Base-by-base conservation (phyloP, 83 land plant genomes). In the Picea mariana region DNA sequence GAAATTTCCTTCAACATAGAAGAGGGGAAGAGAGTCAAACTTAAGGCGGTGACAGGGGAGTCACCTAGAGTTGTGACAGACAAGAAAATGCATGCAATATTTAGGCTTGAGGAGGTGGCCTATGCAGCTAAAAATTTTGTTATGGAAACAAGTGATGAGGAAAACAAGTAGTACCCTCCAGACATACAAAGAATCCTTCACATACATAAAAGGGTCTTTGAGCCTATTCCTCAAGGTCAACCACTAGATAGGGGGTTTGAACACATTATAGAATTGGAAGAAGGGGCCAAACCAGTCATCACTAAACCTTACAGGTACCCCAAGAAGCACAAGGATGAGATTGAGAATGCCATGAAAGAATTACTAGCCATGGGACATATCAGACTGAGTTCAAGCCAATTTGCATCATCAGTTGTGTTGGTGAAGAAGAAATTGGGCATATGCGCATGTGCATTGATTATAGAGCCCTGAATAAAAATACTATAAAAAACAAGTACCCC, bases 391-490 rank as follows among this genome's bases (percentile, higher is more conserved):
- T 67, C 55, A 11, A 62, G 69, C 44, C 84, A 78, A 3, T 86
- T 73, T 65, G 80, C 82, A 6, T 17, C 64, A 4, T 82, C 64
- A 0, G 63, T 75, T 0, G 23, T 83, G 23, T 26, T 86, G 23
- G 83, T 80, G 55, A 49, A 58, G 38, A 83, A 86, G 75, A 83
- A 83, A 34, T 86, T 44, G 31, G 44, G 5, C 55, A n/a, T n/a
- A 79, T 63, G 67, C 1, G 76, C 2, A 38, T 82, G 11, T 86
- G 86, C 42, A 66, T 83, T 0, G 75, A 80, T 63, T 86, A 86
- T n/a, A 11, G 55, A 9, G 82, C 79, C 6, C 82, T 73, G 13
- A 86, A 83, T 55, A 49, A 62, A 52, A 15, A 6, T 7, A 83
- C 80, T 1, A 58, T 83, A 8, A 42, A 40, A 40, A 82, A 86